Conservation (phyloP, 2,329 filamentous ascomycete genomes). For the Paraphaeosphaeria minitans region DNA sequence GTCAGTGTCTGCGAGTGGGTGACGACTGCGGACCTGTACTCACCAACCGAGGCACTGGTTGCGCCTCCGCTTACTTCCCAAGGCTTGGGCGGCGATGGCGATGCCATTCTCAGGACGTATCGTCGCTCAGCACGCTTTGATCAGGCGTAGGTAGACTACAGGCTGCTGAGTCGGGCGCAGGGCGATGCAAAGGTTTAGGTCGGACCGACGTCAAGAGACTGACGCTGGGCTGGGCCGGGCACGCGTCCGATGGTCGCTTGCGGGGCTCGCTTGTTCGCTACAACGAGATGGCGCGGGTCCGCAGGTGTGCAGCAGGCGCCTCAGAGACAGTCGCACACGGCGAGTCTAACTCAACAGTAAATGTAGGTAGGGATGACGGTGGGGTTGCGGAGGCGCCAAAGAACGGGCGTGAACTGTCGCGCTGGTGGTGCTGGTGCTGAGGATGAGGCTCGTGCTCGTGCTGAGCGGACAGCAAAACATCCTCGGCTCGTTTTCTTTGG, state of each 20-base stretch:
- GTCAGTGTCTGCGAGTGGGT: constrained; percentile 30
- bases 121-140: constrained; percentile 32
- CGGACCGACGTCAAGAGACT: constrained; percentile 22
- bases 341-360: background rate
- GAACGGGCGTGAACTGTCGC: background rate
- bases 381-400: constrained; percentile 7
- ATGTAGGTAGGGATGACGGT: background rate
- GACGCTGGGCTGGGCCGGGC: constrained; percentile 13
- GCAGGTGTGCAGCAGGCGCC: constrained; percentile 3
- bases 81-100: constrained; percentile 88
- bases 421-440: background rate
- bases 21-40: constrained; percentile 26
- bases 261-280: constrained; percentile 29
- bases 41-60: constrained; percentile 47
- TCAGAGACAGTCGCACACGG: background rate
- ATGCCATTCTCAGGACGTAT: constrained; percentile 54
- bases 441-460: background rate
- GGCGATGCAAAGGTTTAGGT: constrained; percentile 7
- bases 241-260: constrained; percentile 25
- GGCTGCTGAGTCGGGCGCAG: constrained; percentile 11
- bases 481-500: constrained; percentile 13
- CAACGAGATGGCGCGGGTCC: constrained; percentile 11
- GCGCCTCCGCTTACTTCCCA: constrained; percentile 83
- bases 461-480: constrained; percentile 4
- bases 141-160: constrained; percentile 19